Percentiles rank a stretch among this genome's conserved stretches.
phyloP scores from a whole-genome alignment of 345 rosid species.

The Pelargonium nanum region DNA sequence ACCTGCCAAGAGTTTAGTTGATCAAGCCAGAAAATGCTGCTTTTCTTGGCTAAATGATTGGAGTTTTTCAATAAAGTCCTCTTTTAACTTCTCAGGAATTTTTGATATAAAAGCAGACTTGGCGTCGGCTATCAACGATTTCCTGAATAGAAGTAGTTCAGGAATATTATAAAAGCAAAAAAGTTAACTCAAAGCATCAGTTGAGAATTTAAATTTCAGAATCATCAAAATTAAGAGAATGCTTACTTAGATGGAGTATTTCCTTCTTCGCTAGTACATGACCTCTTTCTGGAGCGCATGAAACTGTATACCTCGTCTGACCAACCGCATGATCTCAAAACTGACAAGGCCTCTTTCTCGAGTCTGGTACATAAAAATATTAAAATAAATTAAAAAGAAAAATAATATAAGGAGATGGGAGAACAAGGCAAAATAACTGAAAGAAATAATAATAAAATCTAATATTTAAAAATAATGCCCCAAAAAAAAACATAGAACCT shows the following conservation, averaged over 20 bases:
- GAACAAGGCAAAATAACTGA: background rate
- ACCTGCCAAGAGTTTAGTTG: background rate
- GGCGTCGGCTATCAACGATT: slow-evolving; percentile 56
- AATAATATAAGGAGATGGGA: background rate
- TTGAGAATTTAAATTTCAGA: no score
- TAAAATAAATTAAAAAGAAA: slow-evolving; percentile 1
- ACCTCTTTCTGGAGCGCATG: slow-evolving; percentile 58
- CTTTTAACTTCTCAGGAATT: slow-evolving; percentile 68
- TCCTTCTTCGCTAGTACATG: slow-evolving; percentile 27
- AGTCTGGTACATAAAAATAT: slow-evolving; percentile 33
- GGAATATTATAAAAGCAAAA: slow-evolving; percentile 3
- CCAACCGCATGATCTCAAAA: slow-evolving; percentile 69
- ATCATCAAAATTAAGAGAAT: slow-evolving; percentile 11
- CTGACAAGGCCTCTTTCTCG: slow-evolving; percentile 43
- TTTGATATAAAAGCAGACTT: slow-evolving; percentile 37
- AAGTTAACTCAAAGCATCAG: background rate
- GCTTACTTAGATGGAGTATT: slow-evolving; percentile 45
- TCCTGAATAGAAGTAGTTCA: slow-evolving; percentile 35
- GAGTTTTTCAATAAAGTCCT: slow-evolving; percentile 47
- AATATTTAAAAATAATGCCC: no score
- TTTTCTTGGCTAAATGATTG: slow-evolving; percentile 36
- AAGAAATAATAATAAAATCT: no score
- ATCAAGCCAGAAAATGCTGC: slow-evolving; percentile 1
- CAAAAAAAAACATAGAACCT: no score
- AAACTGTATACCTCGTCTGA: slow-evolving; percentile 38